A percentile compares a stretch with the other conserved stretches of the same genome.
Evolutionary conservation across 1,139 yeast genomes (phyloP).

Genomic region (Komagataea norvegica): DNA sequence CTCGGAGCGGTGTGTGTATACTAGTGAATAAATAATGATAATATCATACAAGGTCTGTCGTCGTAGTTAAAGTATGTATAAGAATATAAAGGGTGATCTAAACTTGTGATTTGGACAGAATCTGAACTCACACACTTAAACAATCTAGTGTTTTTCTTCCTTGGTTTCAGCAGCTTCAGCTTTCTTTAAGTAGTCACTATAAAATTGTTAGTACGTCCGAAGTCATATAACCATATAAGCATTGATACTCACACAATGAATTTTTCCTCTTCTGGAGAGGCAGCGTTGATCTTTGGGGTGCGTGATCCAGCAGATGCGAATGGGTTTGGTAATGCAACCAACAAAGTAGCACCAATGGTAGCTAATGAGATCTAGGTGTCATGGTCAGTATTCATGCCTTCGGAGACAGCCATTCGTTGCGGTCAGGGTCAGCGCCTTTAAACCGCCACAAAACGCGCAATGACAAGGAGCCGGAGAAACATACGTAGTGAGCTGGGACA

Average conservation of each 20-base stretch:
- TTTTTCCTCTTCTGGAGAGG: slow-evolving; percentile 84
- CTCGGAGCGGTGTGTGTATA: neutral
- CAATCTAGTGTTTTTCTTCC: slow-evolving; percentile 19
- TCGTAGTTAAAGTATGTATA: slow-evolving; percentile 7
- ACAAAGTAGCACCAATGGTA: slow-evolving; percentile 59
- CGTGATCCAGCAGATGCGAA: slow-evolving; percentile 56
- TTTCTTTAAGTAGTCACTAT: slow-evolving; percentile 37
- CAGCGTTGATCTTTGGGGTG: slow-evolving; percentile 68
- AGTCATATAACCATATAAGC: neutral
- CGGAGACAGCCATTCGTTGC: neutral
- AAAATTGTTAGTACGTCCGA: slow-evolving; percentile 11
- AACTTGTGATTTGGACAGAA: neutral
- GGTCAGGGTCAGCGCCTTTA: too few relatives aligned
- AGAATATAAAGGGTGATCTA: slow-evolving; percentile 5
- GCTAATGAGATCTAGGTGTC: slow-evolving; percentile 50
- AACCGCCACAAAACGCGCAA: too few relatives aligned
- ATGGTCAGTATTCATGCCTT: slow-evolving; percentile 7
- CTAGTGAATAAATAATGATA: slow-evolving; percentile 7
- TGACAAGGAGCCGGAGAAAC: slow-evolving; percentile 22
- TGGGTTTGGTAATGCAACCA: slow-evolving; percentile 65
- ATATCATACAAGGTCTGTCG: neutral
- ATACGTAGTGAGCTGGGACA: slow-evolving; percentile 64
- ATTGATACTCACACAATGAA: slow-evolving; percentile 38
- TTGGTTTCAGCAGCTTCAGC: slow-evolving; percentile 32
- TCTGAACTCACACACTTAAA: neutral